Base-by-base conservation (phyloP, 2,329 filamentous ascomycete species). In the Thelonectria rubi region DNA sequence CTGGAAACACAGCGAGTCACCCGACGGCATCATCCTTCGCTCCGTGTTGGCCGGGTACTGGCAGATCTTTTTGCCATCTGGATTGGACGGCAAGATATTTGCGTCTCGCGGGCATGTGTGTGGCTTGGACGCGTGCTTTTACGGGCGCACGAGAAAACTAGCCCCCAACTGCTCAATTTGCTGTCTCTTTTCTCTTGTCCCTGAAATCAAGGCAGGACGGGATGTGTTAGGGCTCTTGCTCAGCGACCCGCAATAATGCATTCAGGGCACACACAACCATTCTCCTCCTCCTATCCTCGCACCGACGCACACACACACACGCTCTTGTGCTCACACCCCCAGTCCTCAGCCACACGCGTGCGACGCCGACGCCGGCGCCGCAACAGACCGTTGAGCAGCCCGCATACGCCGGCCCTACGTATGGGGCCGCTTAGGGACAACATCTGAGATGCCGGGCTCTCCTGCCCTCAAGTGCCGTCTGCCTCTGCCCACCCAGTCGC, bases 401-500 rank as follows among this genome's bases (percentile, higher is more conserved):
- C 58, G 37, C 58, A 49, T 47, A 50, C 64, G 57, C 50, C 55
- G 57, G 62, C 65, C 60, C 55, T 69, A 50, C 48, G 52, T 51
- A 60, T 51, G 57, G 61, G 52, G 48, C 49, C 37, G 50, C 51
- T 55, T 55, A 39, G 26, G 53, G 46, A 62, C 43, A 49, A 32
- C 47, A 58, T 61, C 50, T 61, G 47, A 53, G 43, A 60, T 53
- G 61, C 62, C 58, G 60, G 62, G 42, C 46, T 46, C 45, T 46
- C n/a, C 54, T 12, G 8, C 10, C 10, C 26, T 40, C 63, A 67
- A 65, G 63, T 70, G 62, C 66, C 66, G 66, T 55, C 58, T 34
- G 49, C 46, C 46, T 4, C 45, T n/a, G 21, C 21, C 54, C 62
- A 34, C 34, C 12, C 9, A 10, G 10, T 30, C 26, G 26, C 26